Evolutionary conservation across 1,284 basidiomycete genomes (phyloP), one percentile per base, ranked within the genome.

Genomic region (Tranzscheliella williamsii): DNA sequence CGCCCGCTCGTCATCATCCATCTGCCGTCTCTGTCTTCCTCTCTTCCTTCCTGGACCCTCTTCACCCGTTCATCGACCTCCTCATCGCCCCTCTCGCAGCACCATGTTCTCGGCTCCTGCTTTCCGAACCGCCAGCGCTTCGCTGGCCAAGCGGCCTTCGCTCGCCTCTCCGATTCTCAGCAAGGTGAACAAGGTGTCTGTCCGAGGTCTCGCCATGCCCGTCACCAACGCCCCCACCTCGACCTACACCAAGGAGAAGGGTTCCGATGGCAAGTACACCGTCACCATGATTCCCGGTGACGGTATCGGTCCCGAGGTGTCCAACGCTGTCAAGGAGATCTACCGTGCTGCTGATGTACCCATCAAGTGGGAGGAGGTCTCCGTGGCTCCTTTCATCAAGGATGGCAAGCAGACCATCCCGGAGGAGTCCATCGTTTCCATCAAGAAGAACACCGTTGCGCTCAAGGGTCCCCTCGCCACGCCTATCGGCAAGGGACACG

Each of bases 401-500:
- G 87, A 87, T 67, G 95, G 95, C 48, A 96, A 96, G 84, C 95
- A 92, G 53, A 90, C 90, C 63, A 98, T 99, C 76, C 95, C 95
- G 37, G 91, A 95, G 60, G 81, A 81, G 49, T 92, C 94, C 36
- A 92, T 99, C 67, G 84, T 84, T 61, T 92, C 89, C 21, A 89
- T 99, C 73, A 93, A 89, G 83, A 90, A 88, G 82, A 98, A 97
- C 82, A 97, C 94, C 24, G 90, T 98, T 58, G 95, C 94, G 17
- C 83, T 99, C 78, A 98, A 98, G 83, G 95, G 91, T 87, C 67
- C 66, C 4, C 53, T 75, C 36, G 77, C 70, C 42, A 77, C 67
- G n/a, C 49, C 78, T 90, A 91, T 98, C 80, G 95, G 94, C 74
- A 97, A 97, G 84, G 94, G 94, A 36, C 95, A 97, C 80, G 93